phyloP scores from a whole-genome alignment of 1,139 yeast genomes.

The Magnusiomyces suaveolens region DNA sequence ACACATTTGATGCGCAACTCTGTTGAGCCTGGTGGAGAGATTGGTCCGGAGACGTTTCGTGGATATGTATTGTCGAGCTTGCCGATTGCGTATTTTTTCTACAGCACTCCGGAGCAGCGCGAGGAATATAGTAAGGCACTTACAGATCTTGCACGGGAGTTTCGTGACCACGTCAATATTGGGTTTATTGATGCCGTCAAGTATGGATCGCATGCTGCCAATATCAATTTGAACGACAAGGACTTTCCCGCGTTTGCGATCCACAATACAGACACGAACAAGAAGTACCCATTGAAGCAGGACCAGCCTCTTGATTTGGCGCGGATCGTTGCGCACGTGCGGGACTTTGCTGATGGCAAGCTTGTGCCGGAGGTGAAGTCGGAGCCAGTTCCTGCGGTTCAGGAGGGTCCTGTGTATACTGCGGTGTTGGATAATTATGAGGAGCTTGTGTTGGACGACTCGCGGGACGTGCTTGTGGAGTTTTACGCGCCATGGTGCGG shows the following conservation, averaged over 20 bases:
- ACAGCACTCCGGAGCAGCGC: conserved; percentile 59
- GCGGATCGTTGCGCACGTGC: conserved; percentile 51
- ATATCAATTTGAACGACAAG: conserved; percentile 73
- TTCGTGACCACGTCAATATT: conserved; percentile 75
- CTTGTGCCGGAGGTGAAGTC: conserved; percentile 70
- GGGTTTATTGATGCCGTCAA: conserved; percentile 77
- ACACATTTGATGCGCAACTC: conserved; percentile 52
- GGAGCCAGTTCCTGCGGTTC: conserved; percentile 75
- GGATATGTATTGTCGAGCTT: conserved; percentile 59
- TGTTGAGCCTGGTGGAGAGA: conserved; percentile 86
- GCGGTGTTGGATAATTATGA: conserved; percentile 83
- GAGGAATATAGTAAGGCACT: conserved; percentile 45
- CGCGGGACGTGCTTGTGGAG: conserved; percentile 83
- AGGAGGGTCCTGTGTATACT: conserved; percentile 61
- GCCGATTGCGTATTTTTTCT: conserved; percentile 86
- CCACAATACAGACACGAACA: conserved; percentile 58
- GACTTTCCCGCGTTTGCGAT: conserved; percentile 80
- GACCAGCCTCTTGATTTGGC: conserved; percentile 36
- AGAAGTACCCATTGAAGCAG: conserved; percentile 65
- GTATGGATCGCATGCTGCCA: conserved; percentile 84
- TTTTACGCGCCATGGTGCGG: conserved; percentile 99
- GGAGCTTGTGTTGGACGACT: conserved; percentile 51
- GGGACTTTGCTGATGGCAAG: conserved; percentile 53
- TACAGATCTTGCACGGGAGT: conserved; percentile 55
- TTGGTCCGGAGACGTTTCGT: conserved; percentile 72